These are phyloP conservation scores for Gaillardinia entomophila DNA, from an alignment of 805 yeast genomes.

Conservation along the genomic window DNA sequence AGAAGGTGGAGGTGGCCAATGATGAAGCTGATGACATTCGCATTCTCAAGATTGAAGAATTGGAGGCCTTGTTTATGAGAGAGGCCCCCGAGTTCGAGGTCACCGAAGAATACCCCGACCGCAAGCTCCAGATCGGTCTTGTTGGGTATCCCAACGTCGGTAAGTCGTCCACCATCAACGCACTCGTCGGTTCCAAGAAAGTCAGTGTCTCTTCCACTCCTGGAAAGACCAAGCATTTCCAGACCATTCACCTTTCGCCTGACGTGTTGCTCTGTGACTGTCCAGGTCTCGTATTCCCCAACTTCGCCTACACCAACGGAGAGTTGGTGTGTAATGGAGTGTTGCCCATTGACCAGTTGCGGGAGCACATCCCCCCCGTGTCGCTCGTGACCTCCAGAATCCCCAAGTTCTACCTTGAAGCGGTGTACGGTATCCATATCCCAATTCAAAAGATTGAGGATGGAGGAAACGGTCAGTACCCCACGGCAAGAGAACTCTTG, in stretches of 20 bases:
- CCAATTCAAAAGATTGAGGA: constrained; percentile 70
- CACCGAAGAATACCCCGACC: constrained; percentile 51
- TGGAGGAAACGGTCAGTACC: constrained; percentile 77
- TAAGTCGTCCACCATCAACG: constrained; percentile 96
- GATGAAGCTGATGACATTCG: constrained; percentile 36
- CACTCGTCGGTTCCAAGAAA: constrained; percentile 90
- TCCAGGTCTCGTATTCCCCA: constrained; percentile 98
- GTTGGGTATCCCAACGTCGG: constrained; percentile 97
- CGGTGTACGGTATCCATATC: constrained; percentile 88
- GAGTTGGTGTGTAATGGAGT: constrained; percentile 98
- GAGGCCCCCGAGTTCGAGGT: constrained; percentile 70
- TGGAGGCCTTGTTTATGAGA: constrained; percentile 70
- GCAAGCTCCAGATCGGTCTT: constrained; percentile 79
- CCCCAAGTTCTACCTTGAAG: constrained; percentile 85
- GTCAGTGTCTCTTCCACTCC: constrained; percentile 99
- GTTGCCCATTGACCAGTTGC: constrained; percentile 93
- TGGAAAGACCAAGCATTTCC: constrained; percentile 98
- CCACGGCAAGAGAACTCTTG: constrained; percentile 83
- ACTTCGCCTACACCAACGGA: constrained; percentile 93
- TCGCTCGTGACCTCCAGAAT: constrained; percentile 81
- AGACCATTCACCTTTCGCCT: constrained; percentile 82
- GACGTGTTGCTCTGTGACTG: constrained; percentile 91
- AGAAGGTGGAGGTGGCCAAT: constrained; percentile 11
- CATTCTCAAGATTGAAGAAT: constrained; percentile 76
- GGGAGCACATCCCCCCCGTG: constrained; percentile 88